Base-by-base conservation (phyloP, 2,329 filamentous ascomycete genomes). In the Penicillium sp. region DNA sequence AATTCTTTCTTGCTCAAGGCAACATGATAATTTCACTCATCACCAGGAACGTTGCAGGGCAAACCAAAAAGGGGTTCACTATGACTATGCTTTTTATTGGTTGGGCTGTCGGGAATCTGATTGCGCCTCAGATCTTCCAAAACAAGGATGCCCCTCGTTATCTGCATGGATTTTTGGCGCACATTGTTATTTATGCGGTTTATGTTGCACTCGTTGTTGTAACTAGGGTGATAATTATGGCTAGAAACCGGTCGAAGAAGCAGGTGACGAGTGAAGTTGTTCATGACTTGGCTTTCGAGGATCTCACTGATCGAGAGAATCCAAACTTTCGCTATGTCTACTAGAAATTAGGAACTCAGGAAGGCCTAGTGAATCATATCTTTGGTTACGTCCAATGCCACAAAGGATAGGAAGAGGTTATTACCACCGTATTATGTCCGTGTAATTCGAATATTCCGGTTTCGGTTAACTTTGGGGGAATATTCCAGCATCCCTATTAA, bases 1-100 rank as follows among this genome's bases (percentile, higher is more conserved):
- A 89, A 26, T 87, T 84, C 15, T 90, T 90, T 78, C 72, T 87
- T n/a, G 77, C 80, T 7, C 78, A 89, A 63, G 84, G 83, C n/a
- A 78, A 89, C 72, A 42, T 62, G 32, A 52, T 59, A 4, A 55
- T 61, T 24, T 58, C 59, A 3, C 44, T 61, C 1, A 77, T 88
- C 49, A 82, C 81, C 0, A 79, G 85, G 13, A 89, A 89, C 61
- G 72, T 87, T 2, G 86, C 82, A n/a, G 86, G 86, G 0, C 84
- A 87, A 63, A 88, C 86, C 1, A 89, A 89, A 72, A 88, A 88
- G 65, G 79, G 80, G 0, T 23, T 37, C 3, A 23, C 18, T 3
- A 37, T 37, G 18, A 23, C 34, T 13, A 23, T 21, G 0, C 13
- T n/a, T 7, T 37, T 37, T n/a, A 10, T 37, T 3, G 18, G 18